Evolutionary conservation across 139 green algal genomes (phyloP).

Genomic region (Chlamydomonas incerta): DNA sequence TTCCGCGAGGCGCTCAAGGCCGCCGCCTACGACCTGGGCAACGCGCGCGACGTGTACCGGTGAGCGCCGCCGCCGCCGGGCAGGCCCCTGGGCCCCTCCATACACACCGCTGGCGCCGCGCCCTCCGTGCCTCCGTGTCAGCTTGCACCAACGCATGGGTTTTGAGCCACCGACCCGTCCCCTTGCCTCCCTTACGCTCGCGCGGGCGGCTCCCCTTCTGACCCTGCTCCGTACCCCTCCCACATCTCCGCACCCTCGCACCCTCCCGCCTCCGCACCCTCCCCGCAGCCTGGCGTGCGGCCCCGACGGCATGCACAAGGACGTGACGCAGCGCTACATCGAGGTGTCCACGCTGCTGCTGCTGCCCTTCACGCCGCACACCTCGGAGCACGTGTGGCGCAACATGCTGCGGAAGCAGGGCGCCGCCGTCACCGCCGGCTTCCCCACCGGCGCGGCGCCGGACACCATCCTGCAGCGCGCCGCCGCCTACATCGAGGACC

Average conservation of each 20-base stretch:
- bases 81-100: too few species aligned
- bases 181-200: too few species aligned
- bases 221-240: background rate
- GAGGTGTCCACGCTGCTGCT: conserved; percentile 83
- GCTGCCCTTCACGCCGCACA: conserved; percentile 94
- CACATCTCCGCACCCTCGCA: background rate
- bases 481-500: conserved; percentile 72
- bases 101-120: too few species aligned
- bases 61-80: too few species aligned
- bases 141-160: too few species aligned
- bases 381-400: conserved; percentile 93
- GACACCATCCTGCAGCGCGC: conserved; percentile 80
- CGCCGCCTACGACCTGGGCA: conserved; percentile 89
- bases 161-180: too few species aligned
- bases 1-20: conserved; percentile 96
- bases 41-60: conserved; percentile 93
- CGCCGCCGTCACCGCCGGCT: conserved; percentile 82
- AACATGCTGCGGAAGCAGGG: conserved; percentile 71
- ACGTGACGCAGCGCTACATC: conserved; percentile 68
- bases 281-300: conserved; percentile 75
- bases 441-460: conserved; percentile 69
- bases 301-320: conserved; percentile 81
- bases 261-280: background rate
- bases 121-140: too few species aligned
- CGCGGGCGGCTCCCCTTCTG: too few species aligned